A percentile compares a stretch with the other conserved stretches of the same genome.
These are phyloP conservation scores for Orbilia blumenaviensis DNA, from an alignment of 2,329 filamentous ascomycete genomes.

Conservation along the genomic window DNA sequence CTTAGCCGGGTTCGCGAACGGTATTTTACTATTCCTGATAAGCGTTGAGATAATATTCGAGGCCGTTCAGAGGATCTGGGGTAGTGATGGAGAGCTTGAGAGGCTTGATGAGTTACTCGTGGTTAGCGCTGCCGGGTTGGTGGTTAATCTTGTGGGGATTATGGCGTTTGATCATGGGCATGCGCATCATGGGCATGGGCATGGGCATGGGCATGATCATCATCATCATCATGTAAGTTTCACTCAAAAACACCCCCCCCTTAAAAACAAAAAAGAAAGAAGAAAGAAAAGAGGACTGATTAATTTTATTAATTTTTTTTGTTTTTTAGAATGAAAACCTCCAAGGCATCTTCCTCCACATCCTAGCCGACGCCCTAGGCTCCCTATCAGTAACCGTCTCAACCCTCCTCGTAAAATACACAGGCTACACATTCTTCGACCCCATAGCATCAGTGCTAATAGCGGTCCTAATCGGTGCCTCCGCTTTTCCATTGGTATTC, in stretches of 20 bases:
- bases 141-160: slow-evolving; percentile 92
- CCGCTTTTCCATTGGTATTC: slow-evolving; percentile 84
- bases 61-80: slow-evolving; percentile 84
- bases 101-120: slow-evolving; percentile 85
- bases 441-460: slow-evolving; percentile 93
- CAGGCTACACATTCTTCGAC: slow-evolving; percentile 93
- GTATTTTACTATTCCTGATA: slow-evolving; percentile 92
- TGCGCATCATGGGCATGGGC: slow-evolving; percentile 63
- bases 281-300: no score
- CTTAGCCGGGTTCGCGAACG: slow-evolving; percentile 93
- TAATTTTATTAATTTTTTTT: no score
- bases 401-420: slow-evolving; percentile 84
- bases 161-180: slow-evolving; percentile 76
- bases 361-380: slow-evolving; percentile 91
- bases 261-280: slow-evolving; percentile 53
- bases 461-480: slow-evolving; percentile 90
- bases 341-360: slow-evolving; percentile 95
- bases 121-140: slow-evolving; percentile 83
- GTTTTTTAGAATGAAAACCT: slow-evolving; percentile 88
- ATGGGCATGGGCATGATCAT: slow-evolving; percentile 70
- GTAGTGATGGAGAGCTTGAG: slow-evolving; percentile 79
- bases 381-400: slow-evolving; percentile 94
- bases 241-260: slow-evolving; percentile 47
- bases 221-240: slow-evolving; percentile 65
- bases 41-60: slow-evolving; percentile 97